Evolutionary conservation across 805 yeast species (phyloP).

Genomic region (Komagataella pastoris): DNA sequence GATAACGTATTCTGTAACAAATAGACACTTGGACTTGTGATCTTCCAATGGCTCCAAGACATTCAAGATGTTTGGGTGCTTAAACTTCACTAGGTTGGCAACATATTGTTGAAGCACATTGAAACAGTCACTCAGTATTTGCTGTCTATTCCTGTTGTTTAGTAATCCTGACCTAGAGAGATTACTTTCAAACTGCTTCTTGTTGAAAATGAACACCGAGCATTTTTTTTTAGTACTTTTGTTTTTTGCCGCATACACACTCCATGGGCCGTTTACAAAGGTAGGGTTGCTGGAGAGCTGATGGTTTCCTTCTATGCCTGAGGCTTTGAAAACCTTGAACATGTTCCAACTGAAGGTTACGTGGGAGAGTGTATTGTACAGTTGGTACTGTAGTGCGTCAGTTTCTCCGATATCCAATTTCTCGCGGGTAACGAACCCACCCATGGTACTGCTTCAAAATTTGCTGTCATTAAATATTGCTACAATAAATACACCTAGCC

Average conservation of each 20-base stretch:
- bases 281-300: constrained; percentile 58
- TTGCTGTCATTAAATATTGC: not conserved
- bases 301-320: constrained; percentile 57
- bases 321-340: constrained; percentile 38
- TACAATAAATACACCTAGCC: not conserved
- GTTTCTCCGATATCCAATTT: not conserved
- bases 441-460: not conserved
- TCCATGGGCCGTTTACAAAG: constrained; percentile 71
- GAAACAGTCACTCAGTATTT: constrained; percentile 46
- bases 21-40: constrained; percentile 59
- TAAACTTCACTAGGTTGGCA: constrained; percentile 58
- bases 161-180: constrained; percentile 36
- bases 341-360: constrained; percentile 12
- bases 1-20: constrained; percentile 72
- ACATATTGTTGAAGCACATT: constrained; percentile 58
- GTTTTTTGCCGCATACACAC: constrained; percentile 73
- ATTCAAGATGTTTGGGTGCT: constrained; percentile 81
- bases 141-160: constrained; percentile 32
- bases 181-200: constrained; percentile 52
- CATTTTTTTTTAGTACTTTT: constrained; percentile 46
- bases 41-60: constrained; percentile 86
- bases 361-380: not conserved
- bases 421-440: not conserved
- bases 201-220: constrained; percentile 81
- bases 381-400: not conserved